These are phyloP conservation scores for Pochonia chlamydosporia DNA, from an alignment of 2,329 filamentous ascomycete species.

Conservation along the genomic window DNA sequence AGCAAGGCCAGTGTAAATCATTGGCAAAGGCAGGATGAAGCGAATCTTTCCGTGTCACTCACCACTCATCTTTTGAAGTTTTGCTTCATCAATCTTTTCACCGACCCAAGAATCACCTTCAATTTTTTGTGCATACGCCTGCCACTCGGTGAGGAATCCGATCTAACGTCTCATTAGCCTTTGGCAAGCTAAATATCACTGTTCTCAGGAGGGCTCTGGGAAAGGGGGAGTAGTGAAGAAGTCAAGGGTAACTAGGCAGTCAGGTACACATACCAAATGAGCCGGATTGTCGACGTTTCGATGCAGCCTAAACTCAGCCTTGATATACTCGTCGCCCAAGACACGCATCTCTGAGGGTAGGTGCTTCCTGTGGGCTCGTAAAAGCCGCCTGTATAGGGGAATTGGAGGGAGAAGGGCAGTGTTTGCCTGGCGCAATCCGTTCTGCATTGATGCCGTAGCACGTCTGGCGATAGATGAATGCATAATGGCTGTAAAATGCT, in stretches of 20 bases:
- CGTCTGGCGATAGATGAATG: neutral
- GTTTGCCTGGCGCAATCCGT: conserved; percentile 30
- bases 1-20: no score
- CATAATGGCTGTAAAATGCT: conserved; percentile 19
- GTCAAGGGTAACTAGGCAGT: neutral
- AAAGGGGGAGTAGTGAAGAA: no score
- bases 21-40: no score
- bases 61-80: conserved; percentile 95
- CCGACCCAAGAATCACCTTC: conserved; percentile 84
- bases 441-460: conserved; percentile 27
- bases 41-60: no score
- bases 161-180: conserved; percentile 49
- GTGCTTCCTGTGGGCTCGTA: conserved; percentile 79
- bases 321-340: conserved; percentile 88
- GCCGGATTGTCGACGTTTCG: conserved; percentile 80
- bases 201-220: neutral
- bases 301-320: conserved; percentile 85
- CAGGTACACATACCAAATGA: conserved; percentile 62
- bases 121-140: conserved; percentile 85
- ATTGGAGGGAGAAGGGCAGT: conserved; percentile 80
- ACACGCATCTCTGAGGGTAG: conserved; percentile 69
- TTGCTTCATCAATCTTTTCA: conserved; percentile 74
- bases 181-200: neutral
- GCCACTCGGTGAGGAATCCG: conserved; percentile 95
- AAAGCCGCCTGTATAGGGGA: conserved; percentile 78